Conservation (phyloP, 1,284 basidiomycete genomes). For the Fomitiporia mediterranea region DNA sequence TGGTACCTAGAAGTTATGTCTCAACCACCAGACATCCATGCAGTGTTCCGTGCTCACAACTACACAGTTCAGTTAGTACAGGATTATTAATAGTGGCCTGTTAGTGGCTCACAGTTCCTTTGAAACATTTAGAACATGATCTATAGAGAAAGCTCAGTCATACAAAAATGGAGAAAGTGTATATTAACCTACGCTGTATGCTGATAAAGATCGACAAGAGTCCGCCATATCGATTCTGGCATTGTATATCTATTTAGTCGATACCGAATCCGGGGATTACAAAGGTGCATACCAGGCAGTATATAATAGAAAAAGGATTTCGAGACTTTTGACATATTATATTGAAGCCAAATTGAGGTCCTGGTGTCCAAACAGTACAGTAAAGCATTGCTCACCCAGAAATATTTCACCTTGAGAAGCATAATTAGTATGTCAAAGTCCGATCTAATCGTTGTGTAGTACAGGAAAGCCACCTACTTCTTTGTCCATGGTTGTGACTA, state of each 20-base stretch:
- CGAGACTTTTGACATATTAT: neutral
- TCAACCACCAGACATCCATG: neutral
- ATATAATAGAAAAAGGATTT: neutral
- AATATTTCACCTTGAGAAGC: neutral
- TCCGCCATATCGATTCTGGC: neutral
- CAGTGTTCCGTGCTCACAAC: neutral
- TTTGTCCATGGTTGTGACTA: neutral
- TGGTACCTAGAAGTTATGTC: neutral
- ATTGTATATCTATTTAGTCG: too few species aligned
- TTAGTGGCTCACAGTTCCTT: neutral
- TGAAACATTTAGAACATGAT: neutral
- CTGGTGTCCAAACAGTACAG: too few species aligned
- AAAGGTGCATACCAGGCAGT: neutral
- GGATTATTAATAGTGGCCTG: neutral
- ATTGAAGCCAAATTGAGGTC: neutral
- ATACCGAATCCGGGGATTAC: neutral
- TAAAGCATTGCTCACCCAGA: slow-evolving; percentile 1
- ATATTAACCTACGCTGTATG: neutral
- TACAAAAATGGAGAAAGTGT: neutral
- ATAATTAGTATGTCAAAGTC: neutral
- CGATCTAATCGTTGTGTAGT: too few species aligned
- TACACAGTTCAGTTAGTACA: neutral
- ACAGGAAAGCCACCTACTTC: neutral
- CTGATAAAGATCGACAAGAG: neutral
- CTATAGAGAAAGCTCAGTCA: neutral